A percentile compares a stretch with the other conserved stretches of the same genome.
Conservation (phyloP, 352 stramenopile genomes). For the Phytophthora rubi region DNA sequence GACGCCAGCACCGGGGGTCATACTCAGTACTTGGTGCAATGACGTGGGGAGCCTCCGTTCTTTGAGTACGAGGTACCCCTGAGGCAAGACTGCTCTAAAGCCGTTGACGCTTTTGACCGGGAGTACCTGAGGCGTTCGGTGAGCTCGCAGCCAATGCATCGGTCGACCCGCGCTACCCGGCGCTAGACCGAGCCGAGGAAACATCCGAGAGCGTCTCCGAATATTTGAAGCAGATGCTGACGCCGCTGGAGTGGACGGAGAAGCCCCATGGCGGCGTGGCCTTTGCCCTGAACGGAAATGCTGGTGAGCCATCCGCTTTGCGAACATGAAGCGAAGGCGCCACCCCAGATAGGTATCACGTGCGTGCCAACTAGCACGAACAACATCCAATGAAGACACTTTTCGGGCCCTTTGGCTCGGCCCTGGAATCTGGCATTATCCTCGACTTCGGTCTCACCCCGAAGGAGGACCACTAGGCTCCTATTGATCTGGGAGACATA, state of each 20-base stretch:
- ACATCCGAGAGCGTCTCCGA: neutral
- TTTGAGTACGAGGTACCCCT: conserved; percentile 9
- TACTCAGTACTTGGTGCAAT: conserved; percentile 9
- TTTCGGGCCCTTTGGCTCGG: neutral
- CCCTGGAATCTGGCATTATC: neutral
- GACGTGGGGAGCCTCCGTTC: neutral
- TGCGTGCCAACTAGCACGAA: too few species aligned
- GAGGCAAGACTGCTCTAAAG: conserved; percentile 6
- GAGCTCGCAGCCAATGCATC: neutral
- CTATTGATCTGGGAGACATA: too few species aligned
- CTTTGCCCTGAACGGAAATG: neutral
- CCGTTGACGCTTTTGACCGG: conserved; percentile 1
- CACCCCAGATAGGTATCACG: neutral
- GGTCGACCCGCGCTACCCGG: neutral
- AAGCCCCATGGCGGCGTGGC: too few species aligned
- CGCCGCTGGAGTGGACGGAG: neutral
- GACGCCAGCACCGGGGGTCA: neutral
- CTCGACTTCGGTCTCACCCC: neutral
- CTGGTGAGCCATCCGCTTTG: neutral
- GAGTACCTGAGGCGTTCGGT: neutral
- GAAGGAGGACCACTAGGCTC: too few species aligned
- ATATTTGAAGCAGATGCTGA: neutral
- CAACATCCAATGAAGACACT: neutral
- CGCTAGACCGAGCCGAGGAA: neutral
- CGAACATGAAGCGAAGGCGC: neutral